A percentile compares a stretch with the other conserved stretches of the same genome.
Evolutionary conservation across 352 stramenopile species (phyloP).

Genomic region (Pythium angustatum): DNA sequence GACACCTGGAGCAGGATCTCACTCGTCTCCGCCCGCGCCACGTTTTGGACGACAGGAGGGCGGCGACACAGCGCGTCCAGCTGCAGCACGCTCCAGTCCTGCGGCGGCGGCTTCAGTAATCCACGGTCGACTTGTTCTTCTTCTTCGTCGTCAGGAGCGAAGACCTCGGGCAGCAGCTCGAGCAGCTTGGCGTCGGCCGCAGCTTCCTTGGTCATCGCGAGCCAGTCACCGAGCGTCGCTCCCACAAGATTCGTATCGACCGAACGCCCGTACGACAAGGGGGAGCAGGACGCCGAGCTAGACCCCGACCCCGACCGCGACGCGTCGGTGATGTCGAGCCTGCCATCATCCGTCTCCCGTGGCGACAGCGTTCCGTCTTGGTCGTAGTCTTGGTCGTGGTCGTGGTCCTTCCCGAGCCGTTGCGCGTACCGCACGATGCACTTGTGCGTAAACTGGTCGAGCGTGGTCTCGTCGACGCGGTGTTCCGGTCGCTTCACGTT

Average conservation of each 20-base stretch:
- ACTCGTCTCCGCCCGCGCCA: not conserved
- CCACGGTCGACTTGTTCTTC: not conserved
- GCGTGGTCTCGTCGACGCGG: conserved; percentile 18
- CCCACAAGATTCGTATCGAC: not conserved
- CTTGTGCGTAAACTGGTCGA: conserved; percentile 27
- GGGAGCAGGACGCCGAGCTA: not conserved
- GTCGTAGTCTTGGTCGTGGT: not conserved
- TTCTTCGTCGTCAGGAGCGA: not conserved
- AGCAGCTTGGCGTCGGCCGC: conserved; percentile 7
- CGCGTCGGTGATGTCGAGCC: not conserved
- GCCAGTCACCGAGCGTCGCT: conserved; percentile 2
- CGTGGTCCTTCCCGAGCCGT: conserved; percentile 10
- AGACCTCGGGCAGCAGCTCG: conserved; percentile 7
- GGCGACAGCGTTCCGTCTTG: not conserved
- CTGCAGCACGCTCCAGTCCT: conserved; percentile 6
- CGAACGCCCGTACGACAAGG: not conserved
- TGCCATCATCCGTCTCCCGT: too few relatives aligned
- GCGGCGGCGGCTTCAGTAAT: not conserved
- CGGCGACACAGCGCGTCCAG: not conserved
- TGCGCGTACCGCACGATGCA: conserved; percentile 22
- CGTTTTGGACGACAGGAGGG: too few relatives aligned
- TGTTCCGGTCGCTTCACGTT: conserved; percentile 30
- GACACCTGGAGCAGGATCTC: not conserved
- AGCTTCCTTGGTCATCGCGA: conserved; percentile 4
- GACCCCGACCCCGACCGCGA: not conserved